Evolutionary conservation across 73 alveolate genomes (phyloP), one percentile per base, ranked within the genome.

Genomic region (Paramecium pentaurelia): DNA sequence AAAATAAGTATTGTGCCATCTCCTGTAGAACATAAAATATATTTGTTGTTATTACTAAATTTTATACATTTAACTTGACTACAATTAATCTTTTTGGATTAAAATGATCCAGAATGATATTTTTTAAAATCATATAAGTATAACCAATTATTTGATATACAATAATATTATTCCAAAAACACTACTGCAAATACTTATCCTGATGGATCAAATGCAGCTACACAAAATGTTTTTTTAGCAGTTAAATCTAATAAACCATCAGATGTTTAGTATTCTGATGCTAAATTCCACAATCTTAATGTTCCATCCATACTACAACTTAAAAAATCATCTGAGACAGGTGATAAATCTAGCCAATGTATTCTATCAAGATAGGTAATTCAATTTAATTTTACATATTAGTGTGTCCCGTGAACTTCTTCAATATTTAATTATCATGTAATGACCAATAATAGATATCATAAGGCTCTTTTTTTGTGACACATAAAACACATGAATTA

Each of bases 291-390:
- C 28, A 64, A 64, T 12, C 84, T 28, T 28, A 64, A 34, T 32
- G 84, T 64, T 64, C 84, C 84, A 64, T 64, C 84, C 84, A 64
- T 32, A 28, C 84, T 64, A 64, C 84, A 64, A 64, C 51, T 64
- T 34, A 64, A 64, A 64, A 64, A 32, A 32, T 32, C 84, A 28
- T 64, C 42, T 14, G 42, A 32, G 84, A 32, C 70, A 54, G 70
- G 70, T 18, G 70, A 64, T 32, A 64, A 64, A 64, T 64, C 84
- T 64, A 64, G 28, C 42, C 47, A 34, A 34, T 64, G 47, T 32
- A 64, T 64, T 32, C 84, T 64, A 64, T 32, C 42, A 32, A 22
- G 42, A 32, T 28, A 64, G 12, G 49, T 32, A 28, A 64, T 14
- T 34, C 49, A 28, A 54, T 54, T 54, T 16, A 20, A 54, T 54